Conservation (phyloP, 345 rosid species). For the Populus davidiana region DNA sequence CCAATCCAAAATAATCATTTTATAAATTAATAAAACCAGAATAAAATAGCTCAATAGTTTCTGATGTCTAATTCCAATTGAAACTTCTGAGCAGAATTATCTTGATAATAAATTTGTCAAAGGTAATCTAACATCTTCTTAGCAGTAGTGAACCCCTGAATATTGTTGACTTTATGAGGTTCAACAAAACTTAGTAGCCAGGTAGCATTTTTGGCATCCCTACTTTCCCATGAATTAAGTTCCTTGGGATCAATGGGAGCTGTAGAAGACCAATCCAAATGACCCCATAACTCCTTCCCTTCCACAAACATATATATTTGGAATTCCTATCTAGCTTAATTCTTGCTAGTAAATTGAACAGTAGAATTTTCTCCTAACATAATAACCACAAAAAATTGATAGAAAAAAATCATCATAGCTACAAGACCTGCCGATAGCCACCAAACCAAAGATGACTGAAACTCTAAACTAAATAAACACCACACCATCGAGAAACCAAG, state of each 20-base stretch:
- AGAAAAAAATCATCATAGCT: not conserved
- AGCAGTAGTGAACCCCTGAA: not conserved
- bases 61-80: not conserved
- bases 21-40: not conserved
- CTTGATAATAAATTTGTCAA: not conserved
- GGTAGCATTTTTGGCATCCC: not conserved
- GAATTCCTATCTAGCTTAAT: not conserved
- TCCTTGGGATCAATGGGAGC: not conserved
- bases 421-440: not conserved
- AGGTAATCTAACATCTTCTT: not conserved
- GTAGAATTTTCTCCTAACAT: not conserved
- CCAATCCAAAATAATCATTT: not conserved
- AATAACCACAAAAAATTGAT: not conserved
- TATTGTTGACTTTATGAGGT: not conserved
- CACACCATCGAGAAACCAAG: not conserved
- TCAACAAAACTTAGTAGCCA: not conserved
- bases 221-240: not conserved
- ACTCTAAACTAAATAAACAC: not conserved
- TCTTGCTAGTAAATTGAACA: not conserved
- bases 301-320: not conserved
- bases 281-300: not conserved
- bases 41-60: not conserved
- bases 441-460: not conserved
- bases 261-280: not conserved
- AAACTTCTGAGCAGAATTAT: no score